These are phyloP conservation scores for Oryza rufipogon DNA, from an alignment of 176 grass and related monocot genomes.

Conservation along the genomic window DNA sequence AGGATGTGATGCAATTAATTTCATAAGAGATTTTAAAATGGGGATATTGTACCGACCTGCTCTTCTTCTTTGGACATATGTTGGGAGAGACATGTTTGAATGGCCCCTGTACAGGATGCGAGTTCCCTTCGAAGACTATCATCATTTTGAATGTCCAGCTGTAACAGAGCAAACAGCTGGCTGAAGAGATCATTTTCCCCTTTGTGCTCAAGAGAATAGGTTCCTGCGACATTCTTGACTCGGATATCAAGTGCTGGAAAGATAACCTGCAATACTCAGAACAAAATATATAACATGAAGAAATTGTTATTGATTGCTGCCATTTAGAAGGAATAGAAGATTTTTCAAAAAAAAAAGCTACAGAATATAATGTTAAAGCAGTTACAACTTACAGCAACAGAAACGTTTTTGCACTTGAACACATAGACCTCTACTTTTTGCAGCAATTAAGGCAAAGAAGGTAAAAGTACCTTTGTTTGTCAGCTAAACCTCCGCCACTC, in stretches of 20 bases:
- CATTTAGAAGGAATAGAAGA: neutral
- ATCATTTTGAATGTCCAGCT: conserved; percentile 68
- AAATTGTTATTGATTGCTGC: neutral
- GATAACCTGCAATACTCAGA: conserved; percentile 71
- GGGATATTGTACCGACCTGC: conserved; percentile 53
- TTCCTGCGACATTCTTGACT: conserved; percentile 92
- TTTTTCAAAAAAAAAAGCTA: neutral
- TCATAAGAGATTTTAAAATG: conserved; percentile 26
- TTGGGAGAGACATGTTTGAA: conserved; percentile 85
- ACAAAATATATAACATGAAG: neutral
- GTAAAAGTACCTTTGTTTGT: conserved; percentile 23
- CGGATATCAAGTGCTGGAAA: conserved; percentile 96
- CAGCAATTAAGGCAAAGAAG: conserved; percentile 19
- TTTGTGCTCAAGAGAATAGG: conserved; percentile 96
- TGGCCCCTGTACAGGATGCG: conserved; percentile 87
- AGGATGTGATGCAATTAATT: conserved; percentile 10
- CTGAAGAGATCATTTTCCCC: conserved; percentile 79
- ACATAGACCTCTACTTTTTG: conserved; percentile 23
- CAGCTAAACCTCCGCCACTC: conserved; percentile 11
- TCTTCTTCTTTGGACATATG: conserved; percentile 99
- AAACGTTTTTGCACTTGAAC: neutral
- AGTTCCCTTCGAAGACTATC: conserved; percentile 82
- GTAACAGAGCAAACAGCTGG: conserved; percentile 67
- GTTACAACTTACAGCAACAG: conserved; percentile 31
- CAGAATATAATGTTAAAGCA: conserved; percentile 22